Conservation (phyloP, 306 rosid genomes). For the Quercus suber region DNA sequence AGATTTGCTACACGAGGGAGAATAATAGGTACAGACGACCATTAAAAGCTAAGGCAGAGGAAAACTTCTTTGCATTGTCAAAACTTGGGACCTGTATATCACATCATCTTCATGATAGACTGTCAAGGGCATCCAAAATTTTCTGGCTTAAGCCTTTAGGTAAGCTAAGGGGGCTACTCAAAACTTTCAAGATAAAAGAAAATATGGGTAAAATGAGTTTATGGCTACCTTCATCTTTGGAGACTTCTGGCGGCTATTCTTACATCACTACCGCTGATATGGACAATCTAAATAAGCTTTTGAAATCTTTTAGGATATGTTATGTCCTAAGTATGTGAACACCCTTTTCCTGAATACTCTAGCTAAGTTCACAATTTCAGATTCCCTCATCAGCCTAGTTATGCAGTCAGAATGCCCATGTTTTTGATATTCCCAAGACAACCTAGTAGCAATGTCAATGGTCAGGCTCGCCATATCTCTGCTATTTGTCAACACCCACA, state of each 20-base stretch:
- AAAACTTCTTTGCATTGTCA: background rate
- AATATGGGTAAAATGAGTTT: background rate
- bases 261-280: background rate
- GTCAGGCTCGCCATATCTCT: slow-evolving; percentile 76
- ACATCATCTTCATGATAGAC: background rate
- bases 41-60: background rate
- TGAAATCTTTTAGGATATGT: slow-evolving; percentile 10
- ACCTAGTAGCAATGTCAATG: slow-evolving; percentile 60
- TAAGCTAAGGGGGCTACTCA: background rate
- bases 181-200: background rate
- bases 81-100: background rate
- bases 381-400: slow-evolving; percentile 46
- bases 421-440: slow-evolving; percentile 47
- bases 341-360: slow-evolving; percentile 65
- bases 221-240: slow-evolving; percentile 14
- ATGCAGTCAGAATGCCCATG: slow-evolving; percentile 31
- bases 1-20: background rate
- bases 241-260: slow-evolving; percentile 1
- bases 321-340: slow-evolving; percentile 56
- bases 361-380: slow-evolving; percentile 73
- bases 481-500: slow-evolving; percentile 46
- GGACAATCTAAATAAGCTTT: slow-evolving; percentile 11
- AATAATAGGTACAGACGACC: background rate
- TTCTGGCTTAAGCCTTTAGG: background rate
- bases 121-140: background rate